Evolutionary conservation across 257 asterid genomes (phyloP), one percentile per base, ranked within the genome.

Genomic region (Marsdenia floribunda): DNA sequence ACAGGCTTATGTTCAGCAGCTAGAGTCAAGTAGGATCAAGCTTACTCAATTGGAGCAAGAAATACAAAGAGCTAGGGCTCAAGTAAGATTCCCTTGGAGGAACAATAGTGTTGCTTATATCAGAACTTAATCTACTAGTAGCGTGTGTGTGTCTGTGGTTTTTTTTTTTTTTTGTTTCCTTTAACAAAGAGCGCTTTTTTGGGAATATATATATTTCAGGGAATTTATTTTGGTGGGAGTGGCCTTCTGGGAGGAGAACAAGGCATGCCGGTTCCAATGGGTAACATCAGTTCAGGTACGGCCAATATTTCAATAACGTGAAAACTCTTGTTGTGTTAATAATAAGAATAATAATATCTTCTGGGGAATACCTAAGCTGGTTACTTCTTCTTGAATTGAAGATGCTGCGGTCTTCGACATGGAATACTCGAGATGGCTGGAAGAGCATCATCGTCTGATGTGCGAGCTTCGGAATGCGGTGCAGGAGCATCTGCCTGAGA

Each of bases 1-100:
- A 50, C 91, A 93, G 98, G 97, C 97, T 70, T 93, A 93, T 86
- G 91, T 93, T 76, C 98, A 93, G 87, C 92, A 91, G 82, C 91
- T 93, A 35, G 98, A 93, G 81, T 53, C 92, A 24, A 88, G 98
- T 79, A 87, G 96, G 77, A 82, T 90, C 86, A 93, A 81, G 83
- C 91, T 93, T 15, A 71, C 89, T 68, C 97, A 93, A 37, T 73
- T 93, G 22, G 98, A 93, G 54, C 96, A 93, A 70, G 94, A 91
- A 76, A 44, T 93, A 10, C 91, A 86, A 54, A 86, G 96, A 75
- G 90, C 96, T 1, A 85, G 89, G 87, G 68, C 90, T 76, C 98
- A 91, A 74, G 98, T 93, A 52, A 73, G 79, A 21, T 35, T 14
- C 24, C 22, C 14, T 52, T 18, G 60, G 7, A 59, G 50, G 2